Evolutionary conservation across 805 yeast genomes (phyloP).

Genomic region (Vanderwaltozyma polyspora): DNA sequence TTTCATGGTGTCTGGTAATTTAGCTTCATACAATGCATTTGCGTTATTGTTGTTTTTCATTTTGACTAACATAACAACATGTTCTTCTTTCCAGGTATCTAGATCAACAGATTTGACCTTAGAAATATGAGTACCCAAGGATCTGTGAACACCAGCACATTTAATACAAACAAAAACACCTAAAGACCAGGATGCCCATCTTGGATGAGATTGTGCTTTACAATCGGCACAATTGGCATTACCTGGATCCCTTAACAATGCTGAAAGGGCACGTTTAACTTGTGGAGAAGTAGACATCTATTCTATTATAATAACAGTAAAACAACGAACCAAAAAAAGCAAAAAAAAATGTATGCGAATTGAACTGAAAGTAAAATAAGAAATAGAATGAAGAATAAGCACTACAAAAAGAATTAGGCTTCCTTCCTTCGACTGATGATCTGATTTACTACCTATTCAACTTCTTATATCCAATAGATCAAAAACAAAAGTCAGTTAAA

Average conservation of each 20-base stretch:
- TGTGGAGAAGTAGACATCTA: slow-evolving; percentile 32
- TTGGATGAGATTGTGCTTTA: slow-evolving; percentile 76
- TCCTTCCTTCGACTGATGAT: no score
- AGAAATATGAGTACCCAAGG: slow-evolving; percentile 91
- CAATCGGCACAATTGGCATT: slow-evolving; percentile 87
- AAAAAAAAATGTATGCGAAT: no score
- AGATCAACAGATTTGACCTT: slow-evolving; percentile 87
- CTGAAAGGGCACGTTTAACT: slow-evolving; percentile 47
- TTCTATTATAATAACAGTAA: neutral
- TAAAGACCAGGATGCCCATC: slow-evolving; percentile 98
- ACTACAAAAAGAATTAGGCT: no score
- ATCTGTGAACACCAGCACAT: slow-evolving; percentile 91
- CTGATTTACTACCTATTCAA: no score
- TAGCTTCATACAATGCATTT: slow-evolving; percentile 75
- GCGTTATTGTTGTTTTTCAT: slow-evolving; percentile 75
- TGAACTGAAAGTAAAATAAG: no score
- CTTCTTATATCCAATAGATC: no score
- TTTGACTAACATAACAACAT: slow-evolving; percentile 63
- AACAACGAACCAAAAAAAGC: neutral
- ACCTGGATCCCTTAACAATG: slow-evolving; percentile 62
- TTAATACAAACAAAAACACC: slow-evolving; percentile 89
- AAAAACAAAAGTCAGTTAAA: no score
- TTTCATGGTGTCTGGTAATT: slow-evolving; percentile 28
- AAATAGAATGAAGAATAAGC: no score
- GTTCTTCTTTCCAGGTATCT: slow-evolving; percentile 94